phyloP scores from a whole-genome alignment of 2,329 filamentous ascomycete genomes.

The Colletotrichum abscissum region DNA sequence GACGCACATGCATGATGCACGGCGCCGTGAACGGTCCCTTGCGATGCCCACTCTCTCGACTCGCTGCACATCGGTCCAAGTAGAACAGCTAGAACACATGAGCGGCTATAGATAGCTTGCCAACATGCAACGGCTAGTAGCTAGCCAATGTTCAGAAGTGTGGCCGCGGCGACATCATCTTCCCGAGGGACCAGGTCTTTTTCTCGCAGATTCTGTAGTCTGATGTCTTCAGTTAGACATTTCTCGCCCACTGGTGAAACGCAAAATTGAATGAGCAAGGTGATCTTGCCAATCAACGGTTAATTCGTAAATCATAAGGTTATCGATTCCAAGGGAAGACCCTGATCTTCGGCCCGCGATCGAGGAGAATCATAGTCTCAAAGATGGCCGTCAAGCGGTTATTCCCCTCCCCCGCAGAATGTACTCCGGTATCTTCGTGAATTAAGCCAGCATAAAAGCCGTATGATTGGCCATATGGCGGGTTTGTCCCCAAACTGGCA shows the following conservation, averaged over 20 bases:
- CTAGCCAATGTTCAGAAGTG: too few species aligned
- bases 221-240: too few species aligned
- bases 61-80: neutral
- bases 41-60: neutral
- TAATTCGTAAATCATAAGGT: neutral
- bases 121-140: neutral
- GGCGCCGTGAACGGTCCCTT: slow-evolving; percentile 10
- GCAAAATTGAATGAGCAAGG: neutral
- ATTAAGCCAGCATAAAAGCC: neutral
- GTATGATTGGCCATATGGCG: slow-evolving; percentile 1
- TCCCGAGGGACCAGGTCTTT: neutral
- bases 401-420: slow-evolving; percentile 13
- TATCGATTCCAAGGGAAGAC: slow-evolving; percentile 2
- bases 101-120: neutral
- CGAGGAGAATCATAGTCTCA: neutral
- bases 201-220: neutral
- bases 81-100: neutral
- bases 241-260: slow-evolving; percentile 9
- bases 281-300: neutral
- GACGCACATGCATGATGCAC: slow-evolving; percentile 25
- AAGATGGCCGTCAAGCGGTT: neutral
- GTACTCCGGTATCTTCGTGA: neutral
- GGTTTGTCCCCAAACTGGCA: slow-evolving; percentile 24
- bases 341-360: slow-evolving; percentile 5
- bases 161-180: neutral